Conservation (phyloP, 2,329 filamentous ascomycete genomes). For the Cladosporium sp. region DNA sequence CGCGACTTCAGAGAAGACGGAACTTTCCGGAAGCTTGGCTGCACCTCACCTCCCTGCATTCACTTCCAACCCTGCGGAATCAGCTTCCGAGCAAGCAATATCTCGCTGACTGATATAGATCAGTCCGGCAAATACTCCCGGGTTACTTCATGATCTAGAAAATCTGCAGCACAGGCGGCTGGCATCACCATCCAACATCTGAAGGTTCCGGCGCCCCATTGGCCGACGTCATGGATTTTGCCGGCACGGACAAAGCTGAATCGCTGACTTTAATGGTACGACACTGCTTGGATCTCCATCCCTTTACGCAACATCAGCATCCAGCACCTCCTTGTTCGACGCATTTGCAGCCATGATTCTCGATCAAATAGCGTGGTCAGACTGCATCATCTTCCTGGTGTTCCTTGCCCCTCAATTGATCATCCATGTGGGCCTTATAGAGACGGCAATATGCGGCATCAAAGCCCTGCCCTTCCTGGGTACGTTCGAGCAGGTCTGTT, state of each 20-base stretch:
- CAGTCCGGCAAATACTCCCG: not conserved
- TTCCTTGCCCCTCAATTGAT: conserved; percentile 73
- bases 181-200: not conserved
- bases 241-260: conserved; percentile 12
- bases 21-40: conserved; percentile 13
- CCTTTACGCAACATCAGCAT: not conserved
- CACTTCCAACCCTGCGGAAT: not conserved
- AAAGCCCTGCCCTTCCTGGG: conserved; percentile 69
- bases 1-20: not conserved
- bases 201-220: conserved; percentile 7
- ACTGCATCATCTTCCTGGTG: conserved; percentile 71
- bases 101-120: not conserved
- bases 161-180: not conserved
- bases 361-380: conserved; percentile 70
- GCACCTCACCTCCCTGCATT: conserved; percentile 5
- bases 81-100: not conserved
- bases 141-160: not conserved
- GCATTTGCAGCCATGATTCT: conserved; percentile 64
- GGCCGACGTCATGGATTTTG: conserved; percentile 15
- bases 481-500: conserved; percentile 40
- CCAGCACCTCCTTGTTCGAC: not conserved
- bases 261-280: conserved; percentile 8
- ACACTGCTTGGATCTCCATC: not conserved
- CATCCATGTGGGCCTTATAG: conserved; percentile 63
- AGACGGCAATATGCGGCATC: conserved; percentile 59